These are phyloP conservation scores for Ziziphus jujuba DNA, from an alignment of 306 rosid species.

Conservation along the genomic window DNA sequence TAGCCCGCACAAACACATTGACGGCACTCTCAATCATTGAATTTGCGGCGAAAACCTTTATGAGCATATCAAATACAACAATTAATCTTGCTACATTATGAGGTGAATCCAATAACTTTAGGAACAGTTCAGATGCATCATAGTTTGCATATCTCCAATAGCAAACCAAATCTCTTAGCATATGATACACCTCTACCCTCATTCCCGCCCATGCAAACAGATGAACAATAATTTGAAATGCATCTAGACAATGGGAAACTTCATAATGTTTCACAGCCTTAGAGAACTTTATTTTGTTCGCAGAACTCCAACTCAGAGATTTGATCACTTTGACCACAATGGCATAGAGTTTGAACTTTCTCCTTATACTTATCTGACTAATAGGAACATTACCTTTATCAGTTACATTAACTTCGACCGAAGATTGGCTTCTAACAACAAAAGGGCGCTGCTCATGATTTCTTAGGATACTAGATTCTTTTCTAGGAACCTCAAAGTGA, in stretches of 20 bases:
- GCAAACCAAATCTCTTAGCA: conserved; percentile 57
- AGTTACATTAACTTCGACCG: too few relatives aligned
- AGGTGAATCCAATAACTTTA: conserved; percentile 49
- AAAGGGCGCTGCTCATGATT: too few relatives aligned
- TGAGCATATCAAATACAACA: conserved; percentile 52
- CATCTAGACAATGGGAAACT: conserved; percentile 43
- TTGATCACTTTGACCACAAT: conserved; percentile 46
- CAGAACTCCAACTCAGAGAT: conserved; percentile 50
- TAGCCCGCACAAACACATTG: conserved; percentile 48
- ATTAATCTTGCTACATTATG: conserved; percentile 30
- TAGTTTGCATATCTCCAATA: conserved; percentile 29
- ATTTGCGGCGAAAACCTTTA: conserved; percentile 54
- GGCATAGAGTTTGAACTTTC: conserved; percentile 28
- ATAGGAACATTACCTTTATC: too few relatives aligned
- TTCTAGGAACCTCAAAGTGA: conserved; percentile 6
- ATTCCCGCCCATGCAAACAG: conserved; percentile 49
- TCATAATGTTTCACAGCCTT: conserved; percentile 41
- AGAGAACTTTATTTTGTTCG: conserved; percentile 43
- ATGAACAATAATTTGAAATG: conserved; percentile 50
- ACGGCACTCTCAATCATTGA: conserved; percentile 63
- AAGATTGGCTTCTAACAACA: too few relatives aligned
- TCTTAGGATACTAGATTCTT: background rate
- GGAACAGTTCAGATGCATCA: conserved; percentile 35
- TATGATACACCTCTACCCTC: conserved; percentile 46
- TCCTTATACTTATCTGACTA: background rate